Evolutionary conservation across 805 yeast genomes (phyloP), one percentile per base, ranked within the genome.

Genomic region (Blastobotrys robertii): DNA sequence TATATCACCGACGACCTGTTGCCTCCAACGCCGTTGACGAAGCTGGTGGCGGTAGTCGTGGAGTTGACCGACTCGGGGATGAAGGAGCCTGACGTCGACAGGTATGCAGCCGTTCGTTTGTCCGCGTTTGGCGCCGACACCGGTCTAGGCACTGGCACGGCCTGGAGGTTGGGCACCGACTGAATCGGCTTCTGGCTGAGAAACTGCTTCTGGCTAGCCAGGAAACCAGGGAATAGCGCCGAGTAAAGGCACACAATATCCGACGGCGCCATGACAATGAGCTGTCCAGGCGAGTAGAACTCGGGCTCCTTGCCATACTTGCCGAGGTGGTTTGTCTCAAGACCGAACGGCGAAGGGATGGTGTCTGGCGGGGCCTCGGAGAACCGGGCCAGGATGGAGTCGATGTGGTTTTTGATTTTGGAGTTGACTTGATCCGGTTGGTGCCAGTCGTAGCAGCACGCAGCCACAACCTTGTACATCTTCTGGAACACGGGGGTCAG

Each of bases 221-320:
- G 6, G 39, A 19, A 39, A 3, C 51, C 38, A 3, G 60, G 60
- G 35, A 56, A 49, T 9, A 56, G 41, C 2, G 56, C 42, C 7
- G 55, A 43, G 42, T 49, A 60, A n/a, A 60, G 42, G 36, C 39
- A 49, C 1, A 55, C 46, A 4, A 61, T 50, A 34, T 61, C 66
- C 29, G 60, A 51, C 2, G 62, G 60, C 10, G 54, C 50, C 14
- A 60, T 42, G 2, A 58, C 62, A 14, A 61, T 47, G 28, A 51
- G 42, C 40, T 54, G 56, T 30, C 54, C 50, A 2, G 50, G 45
- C 8, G 38, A 31, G 13, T 41, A 25, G 25, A 8, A 32, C 5
- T 43, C 38, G 8, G 35, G 12, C 13, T 31, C 30, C 36, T 35
- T 33, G 30, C 25, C 25, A 10, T 31, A 14, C 36, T 34, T 33